phyloP scores from a whole-genome alignment of 176 grass and related monocot species.

The Oryza longistaminata region DNA sequence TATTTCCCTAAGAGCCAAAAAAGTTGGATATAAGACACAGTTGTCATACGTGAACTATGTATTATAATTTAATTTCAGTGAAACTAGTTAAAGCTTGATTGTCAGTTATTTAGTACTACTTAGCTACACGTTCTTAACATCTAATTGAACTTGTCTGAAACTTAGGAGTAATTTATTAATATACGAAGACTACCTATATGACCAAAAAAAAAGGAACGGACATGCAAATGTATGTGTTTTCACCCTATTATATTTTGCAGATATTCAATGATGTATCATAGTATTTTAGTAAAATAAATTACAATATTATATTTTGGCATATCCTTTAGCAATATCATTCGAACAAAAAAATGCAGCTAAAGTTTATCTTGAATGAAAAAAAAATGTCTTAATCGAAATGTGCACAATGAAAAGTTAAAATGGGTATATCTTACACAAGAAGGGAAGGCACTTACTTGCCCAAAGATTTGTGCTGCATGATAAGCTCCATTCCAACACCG shows the following conservation, averaged over 20 bases:
- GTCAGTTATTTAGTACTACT: too few species aligned
- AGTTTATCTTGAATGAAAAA: not conserved
- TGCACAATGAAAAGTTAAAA: not conserved
- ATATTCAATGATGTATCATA: not conserved
- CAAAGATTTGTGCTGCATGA: slow-evolving; percentile 66
- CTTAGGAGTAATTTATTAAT: too few species aligned
- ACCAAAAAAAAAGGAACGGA: too few species aligned
- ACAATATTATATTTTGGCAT: not conserved
- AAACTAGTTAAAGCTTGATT: not conserved
- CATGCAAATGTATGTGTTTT: too few species aligned
- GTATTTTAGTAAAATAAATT: not conserved
- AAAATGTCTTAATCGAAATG: not conserved
- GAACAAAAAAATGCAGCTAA: too few species aligned
- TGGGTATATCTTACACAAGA: not conserved
- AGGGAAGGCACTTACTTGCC: slow-evolving; percentile 46
- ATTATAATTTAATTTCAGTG: not conserved
- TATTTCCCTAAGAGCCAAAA: not conserved
- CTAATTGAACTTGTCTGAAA: too few species aligned
- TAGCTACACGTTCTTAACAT: too few species aligned
- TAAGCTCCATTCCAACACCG: slow-evolving; percentile 65
- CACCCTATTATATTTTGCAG: not conserved
- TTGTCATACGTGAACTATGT: not conserved
- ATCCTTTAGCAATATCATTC: too few species aligned
- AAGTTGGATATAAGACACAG: not conserved
- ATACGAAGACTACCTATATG: too few species aligned